Base-by-base conservation (phyloP, 108 stramenopile genomes). In the Nitzschia putrida region DNA sequence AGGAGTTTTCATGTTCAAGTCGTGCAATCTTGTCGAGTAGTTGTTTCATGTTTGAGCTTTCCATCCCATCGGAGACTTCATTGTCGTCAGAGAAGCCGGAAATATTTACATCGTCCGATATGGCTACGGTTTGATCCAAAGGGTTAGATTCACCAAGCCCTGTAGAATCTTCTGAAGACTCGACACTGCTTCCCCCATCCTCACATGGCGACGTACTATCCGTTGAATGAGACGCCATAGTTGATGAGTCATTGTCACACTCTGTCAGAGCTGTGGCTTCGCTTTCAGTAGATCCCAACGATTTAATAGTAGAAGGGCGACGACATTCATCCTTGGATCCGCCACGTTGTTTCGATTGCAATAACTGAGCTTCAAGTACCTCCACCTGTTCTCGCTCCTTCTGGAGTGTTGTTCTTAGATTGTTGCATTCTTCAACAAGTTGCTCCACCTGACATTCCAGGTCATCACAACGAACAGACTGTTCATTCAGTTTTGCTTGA, bases 1-100 rank as follows among this genome's bases (percentile, higher is more conserved):
- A 60, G 3, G 50, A 23, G 41, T 72, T 72, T 40, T 72, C 61
- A 8, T 51, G 26, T 20, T 61, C 58, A 21, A 72, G 11, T 24
- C 9, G 0, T 53, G 61, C 53, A 18, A 72, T 72, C 24, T 53
- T 72, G 3, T 60, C 60, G 18, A 53, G 11, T 6, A 72, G 52
- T 23, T 7, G 37, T 43, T 63, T 24, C 40, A 72, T 38, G 52
- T 53, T 42, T 6, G 71, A 2, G 2, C n/a, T 14, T 3, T 39
- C 44, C 24, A 16, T 7, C 12, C 61, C 42, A 4, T 38, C 34
- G 29, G 58, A 12, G 2, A 59, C 2, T 0, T 59, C 58, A 40
- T 2, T 29, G 38, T 59, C 58, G 20, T 59, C 58, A 2, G 38
- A 39, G n/a, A n/a, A 37, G 16, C 37, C 12, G 7, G 26, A 29